Evolutionary conservation across 2,329 filamentous ascomycete species (phyloP), one percentile per base, ranked within the genome.

Genomic region (Colletotrichum gigasporum): DNA sequence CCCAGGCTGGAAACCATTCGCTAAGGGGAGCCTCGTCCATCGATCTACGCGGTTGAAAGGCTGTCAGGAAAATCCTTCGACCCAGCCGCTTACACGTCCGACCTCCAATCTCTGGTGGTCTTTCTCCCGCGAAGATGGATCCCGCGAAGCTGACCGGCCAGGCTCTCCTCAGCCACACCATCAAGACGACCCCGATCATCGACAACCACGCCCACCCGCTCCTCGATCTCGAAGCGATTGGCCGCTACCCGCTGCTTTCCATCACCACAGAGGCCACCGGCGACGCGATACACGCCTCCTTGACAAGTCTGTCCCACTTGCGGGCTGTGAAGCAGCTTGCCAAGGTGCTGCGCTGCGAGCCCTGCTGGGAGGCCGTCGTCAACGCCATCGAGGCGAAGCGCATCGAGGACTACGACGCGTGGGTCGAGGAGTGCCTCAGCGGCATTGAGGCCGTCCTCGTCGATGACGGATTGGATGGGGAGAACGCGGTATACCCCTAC

Each of bases 201-300:
- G 91, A 93, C 76, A 87, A 91, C 69, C 90, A 93, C 72, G 89
- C 88, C 3, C 90, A 92, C 68, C 90, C 90, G 26, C 81, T 93
- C 1, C 83, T 93, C 9, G 84, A 84, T 35, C 78, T 80, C 6
- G 76, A 80, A 18, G 75, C 81, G 10, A 74, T 85, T 26, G 74
- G 77, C 61, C 80, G 81, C 20, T 79, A 86, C 56, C 76, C 82
- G 0, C 76, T 88, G 5, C 73, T 87, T 48, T 84, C 87, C 44
- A 89, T 94, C 67, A 87, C 88, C 1, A 91, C 90, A 6, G 92
- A 96, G 79, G 93, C 92, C 1, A 80, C 86, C 61, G 91, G 90
- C 7, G 80, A 86, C 60, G 91, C 92, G 11, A 79, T 95, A 26
- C 75, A 85, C 41, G 86, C 90, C 60, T 85, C 87, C 0, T 80